Percentiles rank a stretch among this genome's conserved stretches.
Conservation (phyloP, 306 rosid genomes). For the Lupinus albus region DNA sequence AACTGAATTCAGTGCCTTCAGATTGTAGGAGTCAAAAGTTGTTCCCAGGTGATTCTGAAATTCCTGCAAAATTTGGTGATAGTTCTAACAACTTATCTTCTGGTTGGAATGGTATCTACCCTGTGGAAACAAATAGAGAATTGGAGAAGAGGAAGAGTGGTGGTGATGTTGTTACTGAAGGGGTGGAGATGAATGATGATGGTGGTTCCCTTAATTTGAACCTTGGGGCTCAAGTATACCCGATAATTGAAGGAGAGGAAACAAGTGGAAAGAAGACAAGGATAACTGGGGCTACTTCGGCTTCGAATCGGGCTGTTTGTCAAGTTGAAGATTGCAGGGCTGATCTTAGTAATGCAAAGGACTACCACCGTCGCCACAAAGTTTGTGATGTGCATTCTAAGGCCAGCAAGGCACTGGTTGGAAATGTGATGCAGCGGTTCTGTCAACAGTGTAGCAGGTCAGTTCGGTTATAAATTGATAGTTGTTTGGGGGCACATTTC, state of each 20-base stretch:
- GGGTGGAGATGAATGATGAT: constrained; percentile 56
- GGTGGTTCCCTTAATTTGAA: constrained; percentile 65
- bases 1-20: constrained; percentile 60
- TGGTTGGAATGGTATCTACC: constrained; percentile 53
- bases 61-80: constrained; percentile 48
- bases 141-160: constrained; percentile 70
- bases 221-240: constrained; percentile 72
- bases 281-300: constrained; percentile 56
- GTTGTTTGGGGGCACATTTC: constrained; percentile 21
- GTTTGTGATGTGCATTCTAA: constrained; percentile 91
- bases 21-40: constrained; percentile 58
- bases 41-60: constrained; percentile 61
- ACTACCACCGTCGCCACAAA: constrained; percentile 82
- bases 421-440: constrained; percentile 82
- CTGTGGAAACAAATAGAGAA: constrained; percentile 60
- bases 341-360: constrained; percentile 86
- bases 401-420: constrained; percentile 76
- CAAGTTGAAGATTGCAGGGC: constrained; percentile 92
- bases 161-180: constrained; percentile 42
- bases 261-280: constrained; percentile 78
- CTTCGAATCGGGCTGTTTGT: constrained; percentile 72
- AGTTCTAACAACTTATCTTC: constrained; percentile 58
- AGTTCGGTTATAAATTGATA: constrained; percentile 43
- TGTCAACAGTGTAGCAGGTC: constrained; percentile 99
- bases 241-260: constrained; percentile 62